Conservation (phyloP, 441 rosid species). For the Bruguiera hainesii region DNA sequence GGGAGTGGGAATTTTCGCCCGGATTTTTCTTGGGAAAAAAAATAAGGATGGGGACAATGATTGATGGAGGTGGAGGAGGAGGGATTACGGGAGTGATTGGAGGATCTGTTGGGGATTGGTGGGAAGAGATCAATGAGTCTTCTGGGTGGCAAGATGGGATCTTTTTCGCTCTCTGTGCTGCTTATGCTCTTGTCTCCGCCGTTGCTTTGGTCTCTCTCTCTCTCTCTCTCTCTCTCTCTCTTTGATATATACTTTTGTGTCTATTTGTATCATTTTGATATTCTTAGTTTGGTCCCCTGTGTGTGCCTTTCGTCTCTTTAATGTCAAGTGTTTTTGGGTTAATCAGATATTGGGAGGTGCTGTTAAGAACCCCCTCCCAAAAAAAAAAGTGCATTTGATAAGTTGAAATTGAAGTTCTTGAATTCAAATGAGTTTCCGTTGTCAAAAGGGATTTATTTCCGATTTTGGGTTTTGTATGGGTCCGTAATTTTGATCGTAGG, state of each 20-base stretch:
- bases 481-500: background rate
- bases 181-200: conserved; percentile 75
- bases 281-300: too few relatives aligned
- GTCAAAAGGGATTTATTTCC: too few relatives aligned
- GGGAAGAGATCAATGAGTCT: conserved; percentile 62
- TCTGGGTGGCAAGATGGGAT: conserved; percentile 77
- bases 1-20: conserved; percentile 14
- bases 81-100: conserved; percentile 17
- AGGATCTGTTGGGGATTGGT: conserved; percentile 31
- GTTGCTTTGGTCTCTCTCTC: conserved; percentile 60
- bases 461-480: background rate
- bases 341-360: background rate
- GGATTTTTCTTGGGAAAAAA: conserved; percentile 17
- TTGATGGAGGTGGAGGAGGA: conserved; percentile 8
- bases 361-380: too few relatives aligned
- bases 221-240: background rate
- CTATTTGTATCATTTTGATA: background rate
- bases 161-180: conserved; percentile 70
- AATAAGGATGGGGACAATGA: conserved; percentile 15
- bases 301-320: background rate
- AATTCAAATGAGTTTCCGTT: too few relatives aligned
- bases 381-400: too few relatives aligned
- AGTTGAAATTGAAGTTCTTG: too few relatives aligned
- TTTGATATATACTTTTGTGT: background rate
- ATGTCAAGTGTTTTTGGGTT: background rate